Conservation (phyloP, 768 basidiomycete species). For the Crucibulum laeve region DNA sequence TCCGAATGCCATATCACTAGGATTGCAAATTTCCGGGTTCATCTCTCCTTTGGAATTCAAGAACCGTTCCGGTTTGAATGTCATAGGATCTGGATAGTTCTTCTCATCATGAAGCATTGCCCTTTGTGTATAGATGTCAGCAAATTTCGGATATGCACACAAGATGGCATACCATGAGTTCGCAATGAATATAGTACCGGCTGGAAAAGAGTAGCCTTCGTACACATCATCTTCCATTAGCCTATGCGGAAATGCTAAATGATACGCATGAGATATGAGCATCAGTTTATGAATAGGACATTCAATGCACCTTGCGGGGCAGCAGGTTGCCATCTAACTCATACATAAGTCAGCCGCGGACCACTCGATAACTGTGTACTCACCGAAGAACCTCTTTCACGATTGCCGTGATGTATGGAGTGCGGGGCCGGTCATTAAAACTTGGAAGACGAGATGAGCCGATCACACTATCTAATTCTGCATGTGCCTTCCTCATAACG, state of each 20-base stretch:
- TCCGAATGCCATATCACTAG: constrained; percentile 5
- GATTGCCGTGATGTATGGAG: not conserved
- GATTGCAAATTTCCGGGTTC: not conserved
- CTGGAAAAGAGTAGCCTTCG: not conserved
- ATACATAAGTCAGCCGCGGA: not conserved
- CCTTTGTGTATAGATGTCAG: constrained; percentile 1
- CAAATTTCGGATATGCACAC: not conserved
- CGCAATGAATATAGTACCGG: constrained; percentile 1
- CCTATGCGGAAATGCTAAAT: not conserved
- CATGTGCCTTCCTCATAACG: not conserved
- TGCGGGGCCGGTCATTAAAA: not conserved
- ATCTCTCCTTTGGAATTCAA: constrained; percentile 4
- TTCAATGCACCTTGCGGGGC: not conserved
- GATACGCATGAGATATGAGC: too few relatives aligned
- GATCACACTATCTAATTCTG: not conserved
- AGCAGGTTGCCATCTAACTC: not conserved
- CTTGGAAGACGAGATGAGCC: not conserved
- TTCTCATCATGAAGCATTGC: constrained; percentile 9
- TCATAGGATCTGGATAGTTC: constrained; percentile 5
- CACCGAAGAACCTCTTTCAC: not conserved
- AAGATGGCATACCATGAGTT: constrained; percentile 2
- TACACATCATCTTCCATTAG: constrained; percentile 1
- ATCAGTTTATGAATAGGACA: too few relatives aligned
- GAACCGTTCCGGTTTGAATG: constrained; percentile 10
- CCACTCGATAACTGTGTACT: not conserved